These are phyloP conservation scores for Carallia brachiata DNA, from an alignment of 345 rosid genomes.

Conservation along the genomic window DNA sequence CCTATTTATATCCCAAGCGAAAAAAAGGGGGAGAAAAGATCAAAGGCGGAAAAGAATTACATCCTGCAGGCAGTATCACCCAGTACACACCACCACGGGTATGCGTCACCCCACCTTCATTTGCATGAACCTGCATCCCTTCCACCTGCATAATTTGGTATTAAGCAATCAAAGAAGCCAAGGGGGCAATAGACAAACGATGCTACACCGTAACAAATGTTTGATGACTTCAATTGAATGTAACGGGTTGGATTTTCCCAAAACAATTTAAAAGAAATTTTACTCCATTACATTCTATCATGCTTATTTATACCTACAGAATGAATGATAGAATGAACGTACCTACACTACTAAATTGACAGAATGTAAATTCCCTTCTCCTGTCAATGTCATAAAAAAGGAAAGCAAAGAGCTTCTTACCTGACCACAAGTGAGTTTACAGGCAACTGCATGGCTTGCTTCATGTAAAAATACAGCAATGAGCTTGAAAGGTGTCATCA, in stretches of 20 bases:
- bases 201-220: neutral
- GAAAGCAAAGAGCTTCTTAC: slow-evolving; percentile 48
- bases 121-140: slow-evolving; percentile 89
- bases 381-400: neutral
- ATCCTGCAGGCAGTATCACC: slow-evolving; percentile 97
- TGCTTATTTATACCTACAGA: no score
- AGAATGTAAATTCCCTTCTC: neutral
- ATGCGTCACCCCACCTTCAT: slow-evolving; percentile 92
- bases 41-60: slow-evolving; percentile 41
- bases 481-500: slow-evolving; percentile 90
- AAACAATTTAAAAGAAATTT: no score
- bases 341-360: neutral
- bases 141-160: slow-evolving; percentile 60
- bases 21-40: neutral
- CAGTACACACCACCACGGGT: slow-evolving; percentile 95
- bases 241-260: no score
- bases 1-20: neutral
- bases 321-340: no score
- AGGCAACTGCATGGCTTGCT: slow-evolving; percentile 96
- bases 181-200: neutral
- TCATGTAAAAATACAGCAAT: slow-evolving; percentile 94
- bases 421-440: slow-evolving; percentile 94
- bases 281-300: no score
- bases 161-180: neutral
- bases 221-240: no score